Base-by-base conservation (phyloP, 2,329 filamentous ascomycete genomes). In the Sporothrix euskadiensis region DNA sequence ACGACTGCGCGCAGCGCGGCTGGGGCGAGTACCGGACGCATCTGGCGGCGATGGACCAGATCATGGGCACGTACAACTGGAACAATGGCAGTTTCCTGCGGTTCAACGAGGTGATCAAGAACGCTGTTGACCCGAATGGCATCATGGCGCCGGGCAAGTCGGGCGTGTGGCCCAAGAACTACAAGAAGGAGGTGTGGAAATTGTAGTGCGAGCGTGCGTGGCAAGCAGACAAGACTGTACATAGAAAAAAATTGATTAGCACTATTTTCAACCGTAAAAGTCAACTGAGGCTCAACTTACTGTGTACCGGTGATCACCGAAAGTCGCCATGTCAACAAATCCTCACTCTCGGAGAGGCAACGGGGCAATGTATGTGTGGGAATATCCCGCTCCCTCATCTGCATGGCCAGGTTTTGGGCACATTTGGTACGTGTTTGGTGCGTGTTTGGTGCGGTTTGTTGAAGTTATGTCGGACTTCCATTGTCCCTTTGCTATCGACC, bases 21-120 rank as follows among this genome's bases (percentile, higher is more conserved):
- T 83, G 80, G 74, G 81, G 81, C 52, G 82, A 84, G 76, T 83
- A 83, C 76, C 78, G 82, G 6, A 83, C 83, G 1, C 82, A 84
- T 75, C 76, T 84, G 44, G 77, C 78, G 7, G 75, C 82, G 12
- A 82, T 81, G 79, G 82, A 83, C 73, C 81, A 83, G 76, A 79
- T 84, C 32, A 80, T 81, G 0, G 77, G 76, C 35, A 81, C 81
- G 19, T 84, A 84, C 73, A 80, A 79, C 73, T 84, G 79, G 77
- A 83, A 82, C 71, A 77, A 80, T 30, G 77, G 80, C 35, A 78
- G 79, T 1, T 77, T 81, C 63, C 80, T 82, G 81, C 78, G 78
- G 52, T 79, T 83, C 59, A 81, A 83, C 56, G 79, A 82, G 76
- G 78, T 74, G 4, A 75, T 83, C 47, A 84, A 84, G 78, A 78